phyloP scores from a whole-genome alignment of 305 asterid species.

The Plantago rigida region DNA sequence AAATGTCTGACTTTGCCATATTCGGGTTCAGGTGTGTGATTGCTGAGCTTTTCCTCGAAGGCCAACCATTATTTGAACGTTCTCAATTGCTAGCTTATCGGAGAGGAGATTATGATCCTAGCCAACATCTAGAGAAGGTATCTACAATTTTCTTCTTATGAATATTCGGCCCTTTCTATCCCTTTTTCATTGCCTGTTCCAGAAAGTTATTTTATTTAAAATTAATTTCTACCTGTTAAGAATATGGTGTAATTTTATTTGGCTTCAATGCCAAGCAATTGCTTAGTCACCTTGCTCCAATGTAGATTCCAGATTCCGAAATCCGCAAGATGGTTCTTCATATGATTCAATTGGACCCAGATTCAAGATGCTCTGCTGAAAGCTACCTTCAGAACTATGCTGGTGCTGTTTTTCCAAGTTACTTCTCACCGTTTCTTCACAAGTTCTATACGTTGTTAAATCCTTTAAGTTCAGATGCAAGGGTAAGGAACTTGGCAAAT shows the following conservation, averaged over 20 bases:
- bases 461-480: slow-evolving; percentile 82
- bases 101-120: slow-evolving; percentile 97
- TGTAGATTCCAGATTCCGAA: slow-evolving; percentile 95
- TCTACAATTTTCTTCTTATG: background rate
- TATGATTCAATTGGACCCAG: slow-evolving; percentile 94
- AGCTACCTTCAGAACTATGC: slow-evolving; percentile 78
- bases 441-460: slow-evolving; percentile 80
- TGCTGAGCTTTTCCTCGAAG: slow-evolving; percentile 98
- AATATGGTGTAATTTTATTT: slow-evolving; percentile 18
- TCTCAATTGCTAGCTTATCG: slow-evolving; percentile 97
- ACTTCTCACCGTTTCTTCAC: slow-evolving; percentile 93
- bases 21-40: slow-evolving; percentile 80
- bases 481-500: slow-evolving; percentile 48
- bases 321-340: slow-evolving; percentile 95
- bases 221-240: slow-evolving; percentile 2
- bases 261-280: slow-evolving; percentile 20
- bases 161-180: background rate
- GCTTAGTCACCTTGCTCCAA: slow-evolving; percentile 24
- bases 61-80: slow-evolving; percentile 91
- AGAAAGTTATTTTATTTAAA: slow-evolving; percentile 18
- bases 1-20: slow-evolving; percentile 23
- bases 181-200: slow-evolving; percentile 11
- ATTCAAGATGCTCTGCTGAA: slow-evolving; percentile 79
- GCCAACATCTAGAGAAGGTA: slow-evolving; percentile 93
- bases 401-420: slow-evolving; percentile 75